Evolutionary conservation across 805 yeast genomes (phyloP).

Genomic region (Wickerhamomyces chambardii): DNA sequence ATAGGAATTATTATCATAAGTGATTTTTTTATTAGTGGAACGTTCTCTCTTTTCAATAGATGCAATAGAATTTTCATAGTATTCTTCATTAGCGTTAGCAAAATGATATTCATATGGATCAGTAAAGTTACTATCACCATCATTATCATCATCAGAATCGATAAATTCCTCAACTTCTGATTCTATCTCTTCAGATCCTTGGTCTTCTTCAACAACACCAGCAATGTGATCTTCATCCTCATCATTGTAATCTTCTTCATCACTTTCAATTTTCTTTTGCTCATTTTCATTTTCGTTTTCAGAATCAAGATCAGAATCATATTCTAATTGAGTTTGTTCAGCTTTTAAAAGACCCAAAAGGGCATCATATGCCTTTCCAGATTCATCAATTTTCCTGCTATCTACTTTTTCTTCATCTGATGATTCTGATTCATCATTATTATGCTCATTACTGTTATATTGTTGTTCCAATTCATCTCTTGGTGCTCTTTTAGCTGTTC

Average conservation of each 20-base stretch:
- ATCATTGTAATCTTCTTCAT: slow-evolving; percentile 9
- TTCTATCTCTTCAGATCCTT: too few species aligned
- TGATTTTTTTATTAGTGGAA: slow-evolving; percentile 17
- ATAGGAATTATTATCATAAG: slow-evolving; percentile 9
- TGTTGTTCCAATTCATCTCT: slow-evolving; percentile 11
- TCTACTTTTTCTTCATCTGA: slow-evolving; percentile 8
- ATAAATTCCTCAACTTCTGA: too few species aligned
- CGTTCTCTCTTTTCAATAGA: slow-evolving; percentile 17
- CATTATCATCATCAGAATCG: slow-evolving; percentile 19
- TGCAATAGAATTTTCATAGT: slow-evolving; percentile 26
- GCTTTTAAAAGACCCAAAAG: slow-evolving; percentile 50
- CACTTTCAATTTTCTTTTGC: slow-evolving; percentile 13
- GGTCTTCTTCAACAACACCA: slow-evolving; percentile 11
- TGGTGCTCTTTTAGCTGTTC: slow-evolving; percentile 36
- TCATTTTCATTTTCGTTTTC: slow-evolving; percentile 8
- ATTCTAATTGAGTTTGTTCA: slow-evolving; percentile 26
- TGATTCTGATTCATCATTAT: slow-evolving; percentile 10
- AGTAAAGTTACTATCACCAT: slow-evolving; percentile 27
- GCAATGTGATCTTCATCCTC: slow-evolving; percentile 18
- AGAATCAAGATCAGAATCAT: slow-evolving; percentile 3
- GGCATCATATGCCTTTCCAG: slow-evolving; percentile 53
- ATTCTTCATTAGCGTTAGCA: slow-evolving; percentile 31
- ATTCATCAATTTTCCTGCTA: slow-evolving; percentile 10
- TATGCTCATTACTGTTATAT: slow-evolving; percentile 7
- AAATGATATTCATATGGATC: slow-evolving; percentile 83